Evolutionary conservation across 306 rosid species (phyloP).

Genomic region (Hippophae gyantsensis): DNA sequence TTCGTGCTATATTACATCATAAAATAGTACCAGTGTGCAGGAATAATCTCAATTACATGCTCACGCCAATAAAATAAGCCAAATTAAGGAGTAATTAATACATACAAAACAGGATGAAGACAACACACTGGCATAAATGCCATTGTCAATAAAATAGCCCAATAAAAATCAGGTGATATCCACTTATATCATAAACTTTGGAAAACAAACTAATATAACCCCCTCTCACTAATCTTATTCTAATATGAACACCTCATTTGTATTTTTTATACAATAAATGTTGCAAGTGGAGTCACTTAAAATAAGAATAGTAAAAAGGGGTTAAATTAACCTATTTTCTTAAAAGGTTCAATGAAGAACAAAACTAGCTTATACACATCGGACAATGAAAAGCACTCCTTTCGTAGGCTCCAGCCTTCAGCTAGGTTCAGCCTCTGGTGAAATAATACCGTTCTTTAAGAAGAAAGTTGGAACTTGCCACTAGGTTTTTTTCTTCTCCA

Average conservation of each 20-base stretch:
- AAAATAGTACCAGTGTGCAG: slow-evolving; percentile 7
- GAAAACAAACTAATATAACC: no score
- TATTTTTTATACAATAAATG: no score
- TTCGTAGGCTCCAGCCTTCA: slow-evolving; percentile 17
- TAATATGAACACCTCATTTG: no score
- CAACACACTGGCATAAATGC: slow-evolving; percentile 14
- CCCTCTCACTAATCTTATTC: no score
- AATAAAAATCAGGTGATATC: slow-evolving; percentile 30
- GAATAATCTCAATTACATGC: slow-evolving; percentile 32
- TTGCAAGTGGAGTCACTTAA: no score
- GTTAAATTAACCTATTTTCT: no score
- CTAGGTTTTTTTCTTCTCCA: slow-evolving; percentile 91
- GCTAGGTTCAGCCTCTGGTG: slow-evolving; percentile 17
- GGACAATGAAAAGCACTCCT: slow-evolving; percentile 29
- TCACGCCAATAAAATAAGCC: slow-evolving; percentile 29
- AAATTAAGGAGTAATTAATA: slow-evolving; percentile 33
- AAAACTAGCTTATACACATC: slow-evolving; percentile 41
- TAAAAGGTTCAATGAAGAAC: slow-evolving; percentile 27
- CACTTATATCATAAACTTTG: slow-evolving; percentile 19
- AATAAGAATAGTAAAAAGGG: no score
- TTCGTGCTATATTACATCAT: no score
- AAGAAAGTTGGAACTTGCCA: slow-evolving; percentile 92
- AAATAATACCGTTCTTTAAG: slow-evolving; percentile 33
- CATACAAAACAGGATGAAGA: slow-evolving; percentile 34
- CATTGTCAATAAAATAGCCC: slow-evolving; percentile 24